Evolutionary conservation across 768 basidiomycete genomes (phyloP).

Genomic region (Saitozyma podzolica): DNA sequence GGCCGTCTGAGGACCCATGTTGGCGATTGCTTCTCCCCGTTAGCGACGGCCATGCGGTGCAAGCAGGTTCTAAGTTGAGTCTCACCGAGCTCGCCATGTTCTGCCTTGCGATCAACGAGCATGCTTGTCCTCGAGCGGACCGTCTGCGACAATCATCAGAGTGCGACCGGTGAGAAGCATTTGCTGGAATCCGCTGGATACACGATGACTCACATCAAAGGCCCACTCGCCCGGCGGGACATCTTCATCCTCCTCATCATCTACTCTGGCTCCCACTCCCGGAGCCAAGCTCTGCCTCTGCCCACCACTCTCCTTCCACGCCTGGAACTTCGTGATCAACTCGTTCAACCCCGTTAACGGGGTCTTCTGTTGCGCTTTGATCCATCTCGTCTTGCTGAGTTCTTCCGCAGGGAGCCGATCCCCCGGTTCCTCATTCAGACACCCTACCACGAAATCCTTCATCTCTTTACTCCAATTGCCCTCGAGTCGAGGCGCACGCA

Average conservation of each 20-base stretch:
- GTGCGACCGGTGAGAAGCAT: not conserved
- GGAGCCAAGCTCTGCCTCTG: slow-evolving; percentile 70
- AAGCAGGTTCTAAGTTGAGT: not conserved
- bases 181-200: not conserved
- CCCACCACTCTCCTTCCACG: slow-evolving; percentile 67
- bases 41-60: slow-evolving; percentile 1
- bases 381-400: slow-evolving; percentile 79
- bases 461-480: slow-evolving; percentile 81
- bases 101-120: slow-evolving; percentile 34
- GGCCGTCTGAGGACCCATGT: slow-evolving; percentile 28
- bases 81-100: slow-evolving; percentile 18
- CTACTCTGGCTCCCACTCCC: slow-evolving; percentile 57
- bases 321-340: slow-evolving; percentile 73
- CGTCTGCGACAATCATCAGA: slow-evolving; percentile 33
- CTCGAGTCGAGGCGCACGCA: slow-evolving; percentile 73
- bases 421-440: slow-evolving; percentile 73
- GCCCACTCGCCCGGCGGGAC: slow-evolving; percentile 49
- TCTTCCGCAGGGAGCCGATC: slow-evolving; percentile 90
- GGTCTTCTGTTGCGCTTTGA: slow-evolving; percentile 70
- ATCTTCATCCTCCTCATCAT: slow-evolving; percentile 55
- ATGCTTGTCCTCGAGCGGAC: slow-evolving; percentile 47
- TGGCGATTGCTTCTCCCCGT: slow-evolving; percentile 13
- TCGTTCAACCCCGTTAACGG: slow-evolving; percentile 73
- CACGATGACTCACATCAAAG: slow-evolving; percentile 43
- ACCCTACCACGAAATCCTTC: slow-evolving; percentile 80